Evolutionary conservation across 257 asterid species (phyloP).

Genomic region (Gardenia jasminoides): DNA sequence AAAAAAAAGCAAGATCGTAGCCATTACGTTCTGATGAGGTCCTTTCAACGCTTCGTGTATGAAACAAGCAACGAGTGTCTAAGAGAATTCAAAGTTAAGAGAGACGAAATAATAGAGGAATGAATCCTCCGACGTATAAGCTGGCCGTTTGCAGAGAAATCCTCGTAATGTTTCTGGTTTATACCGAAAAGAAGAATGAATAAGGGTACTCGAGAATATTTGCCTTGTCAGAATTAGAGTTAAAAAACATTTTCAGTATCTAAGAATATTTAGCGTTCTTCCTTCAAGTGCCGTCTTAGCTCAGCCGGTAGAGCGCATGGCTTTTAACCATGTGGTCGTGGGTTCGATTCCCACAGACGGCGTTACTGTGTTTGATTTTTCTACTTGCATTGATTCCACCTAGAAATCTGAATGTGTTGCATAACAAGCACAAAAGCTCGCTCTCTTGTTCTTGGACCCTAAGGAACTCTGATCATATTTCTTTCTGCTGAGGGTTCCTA

Average conservation of each 20-base stretch:
- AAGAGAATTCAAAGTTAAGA: background rate
- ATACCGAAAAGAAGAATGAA: background rate
- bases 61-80: too few species aligned
- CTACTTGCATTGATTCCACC: too few species aligned
- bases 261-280: too few species aligned
- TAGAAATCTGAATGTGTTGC: too few species aligned
- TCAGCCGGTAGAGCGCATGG: constrained; percentile 48
- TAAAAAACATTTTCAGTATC: too few species aligned
- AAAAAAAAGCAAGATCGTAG: too few species aligned
- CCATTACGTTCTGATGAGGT: too few species aligned
- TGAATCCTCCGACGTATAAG: background rate
- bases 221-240: too few species aligned
- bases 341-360: constrained; percentile 57
- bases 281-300: constrained; percentile 30
- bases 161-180: background rate
- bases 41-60: too few species aligned
- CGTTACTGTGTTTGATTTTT: background rate
- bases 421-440: background rate
- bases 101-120: background rate
- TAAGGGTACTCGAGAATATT: too few species aligned
- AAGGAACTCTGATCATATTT: background rate
- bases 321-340: constrained; percentile 53
- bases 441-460: background rate
- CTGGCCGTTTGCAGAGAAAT: background rate
- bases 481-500: background rate